phyloP scores from a whole-genome alignment of 139 green algal species.

The Eudorina sp. region DNA sequence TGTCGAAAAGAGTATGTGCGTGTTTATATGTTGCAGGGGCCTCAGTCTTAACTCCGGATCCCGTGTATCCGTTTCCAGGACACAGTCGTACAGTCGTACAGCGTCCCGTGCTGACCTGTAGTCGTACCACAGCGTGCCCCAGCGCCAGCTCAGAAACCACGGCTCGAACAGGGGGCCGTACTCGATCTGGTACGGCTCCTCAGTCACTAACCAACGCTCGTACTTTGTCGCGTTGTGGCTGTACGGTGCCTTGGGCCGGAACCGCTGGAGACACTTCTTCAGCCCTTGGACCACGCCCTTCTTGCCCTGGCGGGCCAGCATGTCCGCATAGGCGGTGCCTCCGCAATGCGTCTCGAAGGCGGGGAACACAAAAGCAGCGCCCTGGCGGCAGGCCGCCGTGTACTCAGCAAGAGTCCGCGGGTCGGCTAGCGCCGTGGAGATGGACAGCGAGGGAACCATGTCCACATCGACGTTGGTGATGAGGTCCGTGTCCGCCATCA shows the following conservation, averaged over 20 bases:
- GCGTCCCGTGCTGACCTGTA: slow-evolving; percentile 15
- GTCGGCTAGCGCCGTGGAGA: neutral
- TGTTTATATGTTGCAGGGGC: too few species aligned
- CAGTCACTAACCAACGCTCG: neutral
- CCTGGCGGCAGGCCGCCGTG: neutral
- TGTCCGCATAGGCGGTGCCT: neutral
- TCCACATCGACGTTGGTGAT: slow-evolving; percentile 68
- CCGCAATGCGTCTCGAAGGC: slow-evolving; percentile 39
- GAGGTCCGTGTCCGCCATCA: slow-evolving; percentile 60
- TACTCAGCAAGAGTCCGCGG: neutral
- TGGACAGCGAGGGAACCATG: slow-evolving; percentile 54
- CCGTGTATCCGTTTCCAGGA: too few species aligned
- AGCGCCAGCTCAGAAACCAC: slow-evolving; percentile 46
- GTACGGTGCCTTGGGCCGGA: slow-evolving; percentile 17
- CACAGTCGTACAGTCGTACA: too few species aligned
- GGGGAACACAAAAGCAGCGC: slow-evolving; percentile 19
- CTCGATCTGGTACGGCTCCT: neutral
- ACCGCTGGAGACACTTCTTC: slow-evolving; percentile 19
- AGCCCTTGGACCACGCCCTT: neutral
- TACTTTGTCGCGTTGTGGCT: slow-evolving; percentile 46
- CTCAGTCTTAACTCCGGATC: too few species aligned
- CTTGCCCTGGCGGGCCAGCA: neutral
- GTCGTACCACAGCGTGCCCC: slow-evolving; percentile 46
- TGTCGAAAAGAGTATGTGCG: too few species aligned
- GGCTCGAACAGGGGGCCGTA: slow-evolving; percentile 30